Evolutionary conservation across 257 asterid genomes (phyloP).

Genomic region (Euphrasia confusa): DNA sequence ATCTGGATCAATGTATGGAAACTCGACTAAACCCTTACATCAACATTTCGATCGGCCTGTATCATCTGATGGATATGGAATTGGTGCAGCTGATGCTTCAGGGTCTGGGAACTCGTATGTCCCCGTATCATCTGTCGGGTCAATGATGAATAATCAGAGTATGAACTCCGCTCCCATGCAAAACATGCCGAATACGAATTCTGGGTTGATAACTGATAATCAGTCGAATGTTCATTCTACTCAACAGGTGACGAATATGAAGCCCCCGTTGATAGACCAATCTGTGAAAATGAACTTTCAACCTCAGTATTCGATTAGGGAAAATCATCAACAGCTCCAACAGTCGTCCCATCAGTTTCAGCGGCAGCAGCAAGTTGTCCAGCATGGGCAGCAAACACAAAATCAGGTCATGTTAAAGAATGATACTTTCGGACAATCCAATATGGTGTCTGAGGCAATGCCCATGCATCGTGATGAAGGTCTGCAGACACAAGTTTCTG

Average conservation of each 20-base stretch:
- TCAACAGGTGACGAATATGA: constrained; percentile 49
- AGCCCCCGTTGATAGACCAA: constrained; percentile 48
- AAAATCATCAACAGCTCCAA: constrained; percentile 51
- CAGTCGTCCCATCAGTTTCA: constrained; percentile 63
- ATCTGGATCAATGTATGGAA: constrained; percentile 48
- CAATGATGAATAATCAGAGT: constrained; percentile 49
- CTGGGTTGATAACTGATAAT: constrained; percentile 41
- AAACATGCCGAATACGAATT: constrained; percentile 45
- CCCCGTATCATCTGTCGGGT: constrained; percentile 53
- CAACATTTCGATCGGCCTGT: constrained; percentile 49
- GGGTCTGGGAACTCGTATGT: constrained; percentile 57
- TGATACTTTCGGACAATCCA: constrained; percentile 53
- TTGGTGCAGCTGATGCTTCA: constrained; percentile 47
- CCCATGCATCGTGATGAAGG: constrained; percentile 40
- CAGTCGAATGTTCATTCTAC: constrained; percentile 46
- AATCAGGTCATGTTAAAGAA: constrained; percentile 54
- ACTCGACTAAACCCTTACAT: constrained; percentile 56
- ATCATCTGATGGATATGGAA: constrained; percentile 55
- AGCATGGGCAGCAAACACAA: constrained; percentile 62
- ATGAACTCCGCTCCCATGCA: constrained; percentile 51
- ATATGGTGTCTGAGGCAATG: constrained; percentile 42
- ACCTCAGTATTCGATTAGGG: constrained; percentile 49
- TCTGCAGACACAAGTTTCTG: constrained; percentile 50
- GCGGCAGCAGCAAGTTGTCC: constrained; percentile 54
- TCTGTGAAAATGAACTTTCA: constrained; percentile 52